phyloP scores from a whole-genome alignment of 78 protist species.

The Dictyostelium firmibasis region DNA sequence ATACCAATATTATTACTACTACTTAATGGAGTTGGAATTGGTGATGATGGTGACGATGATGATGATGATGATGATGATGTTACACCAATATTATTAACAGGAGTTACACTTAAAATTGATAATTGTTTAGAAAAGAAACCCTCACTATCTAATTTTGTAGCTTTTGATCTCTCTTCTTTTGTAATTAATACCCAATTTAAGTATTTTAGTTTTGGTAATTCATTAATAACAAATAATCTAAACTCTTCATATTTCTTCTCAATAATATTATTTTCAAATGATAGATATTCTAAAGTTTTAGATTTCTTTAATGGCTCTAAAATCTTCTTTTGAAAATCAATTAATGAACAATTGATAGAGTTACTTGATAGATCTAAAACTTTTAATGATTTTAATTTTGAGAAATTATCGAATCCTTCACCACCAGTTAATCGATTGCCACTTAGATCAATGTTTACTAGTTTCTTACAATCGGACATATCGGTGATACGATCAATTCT shows the following conservation, averaged over 20 bases:
- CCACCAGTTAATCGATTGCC: slow-evolving; percentile 22
- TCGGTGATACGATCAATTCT: slow-evolving; percentile 41
- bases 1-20: not conserved
- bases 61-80: not conserved
- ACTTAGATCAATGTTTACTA: slow-evolving; percentile 31
- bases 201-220: slow-evolving; percentile 47
- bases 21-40: not conserved
- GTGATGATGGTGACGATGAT: not conserved
- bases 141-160: slow-evolving; percentile 27
- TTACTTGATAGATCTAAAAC: slow-evolving; percentile 73
- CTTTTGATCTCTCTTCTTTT: slow-evolving; percentile 51
- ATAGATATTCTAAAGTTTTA: slow-evolving; percentile 54
- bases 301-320: slow-evolving; percentile 33
- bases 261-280: slow-evolving; percentile 69
- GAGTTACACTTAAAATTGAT: not conserved
- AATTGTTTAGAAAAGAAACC: slow-evolving; percentile 33
- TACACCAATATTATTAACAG: not conserved
- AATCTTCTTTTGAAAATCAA: slow-evolving; percentile 25
- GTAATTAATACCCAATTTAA: slow-evolving; percentile 50
- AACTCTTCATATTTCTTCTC: slow-evolving; percentile 53
- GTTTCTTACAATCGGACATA: slow-evolving; percentile 32
- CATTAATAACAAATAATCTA: slow-evolving; percentile 22
- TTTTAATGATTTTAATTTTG: slow-evolving; percentile 42
- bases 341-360: slow-evolving; percentile 11
- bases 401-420: slow-evolving; percentile 77